phyloP scores from a whole-genome alignment of 2,329 filamentous ascomycete genomes.

The Metarhizium sp. region DNA sequence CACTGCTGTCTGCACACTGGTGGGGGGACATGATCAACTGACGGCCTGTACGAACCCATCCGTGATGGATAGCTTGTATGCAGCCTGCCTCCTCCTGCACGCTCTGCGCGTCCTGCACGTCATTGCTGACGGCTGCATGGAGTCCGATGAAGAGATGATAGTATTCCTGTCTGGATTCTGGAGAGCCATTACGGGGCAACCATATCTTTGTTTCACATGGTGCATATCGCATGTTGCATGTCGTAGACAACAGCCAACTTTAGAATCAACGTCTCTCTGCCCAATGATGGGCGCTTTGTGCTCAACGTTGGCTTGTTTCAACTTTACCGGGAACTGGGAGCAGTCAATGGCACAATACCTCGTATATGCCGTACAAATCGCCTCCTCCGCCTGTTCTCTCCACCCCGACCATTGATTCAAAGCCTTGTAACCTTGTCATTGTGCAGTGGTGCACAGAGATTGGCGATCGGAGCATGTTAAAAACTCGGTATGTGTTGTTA shows the following conservation, averaged over 20 bases:
- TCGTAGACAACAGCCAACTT: too few relatives aligned
- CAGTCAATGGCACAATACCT: neutral
- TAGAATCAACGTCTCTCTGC: too few relatives aligned
- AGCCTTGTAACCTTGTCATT: neutral
- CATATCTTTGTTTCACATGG: too few relatives aligned
- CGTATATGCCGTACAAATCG: neutral
- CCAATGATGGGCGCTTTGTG: too few relatives aligned
- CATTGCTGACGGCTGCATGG: neutral
- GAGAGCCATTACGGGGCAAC: too few relatives aligned
- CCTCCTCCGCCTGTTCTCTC: neutral
- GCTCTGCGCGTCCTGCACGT: neutral
- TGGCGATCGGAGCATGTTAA: neutral
- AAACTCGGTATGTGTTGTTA: neutral
- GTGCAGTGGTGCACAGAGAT: neutral
- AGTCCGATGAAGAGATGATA: too few relatives aligned
- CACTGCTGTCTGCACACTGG: neutral
- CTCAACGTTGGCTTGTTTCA: too few relatives aligned
- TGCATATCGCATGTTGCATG: too few relatives aligned
- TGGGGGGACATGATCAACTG: too few relatives aligned
- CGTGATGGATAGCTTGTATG: neutral
- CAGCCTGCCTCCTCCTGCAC: neutral
- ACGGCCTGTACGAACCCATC: neutral
- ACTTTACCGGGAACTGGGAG: too few relatives aligned
- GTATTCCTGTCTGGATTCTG: too few relatives aligned
- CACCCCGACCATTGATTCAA: neutral